Percentiles rank a stretch among this genome's conserved stretches.
Conservation (phyloP, 164 flowering plant genomes). For the Aristolochia fimbriata region DNA sequence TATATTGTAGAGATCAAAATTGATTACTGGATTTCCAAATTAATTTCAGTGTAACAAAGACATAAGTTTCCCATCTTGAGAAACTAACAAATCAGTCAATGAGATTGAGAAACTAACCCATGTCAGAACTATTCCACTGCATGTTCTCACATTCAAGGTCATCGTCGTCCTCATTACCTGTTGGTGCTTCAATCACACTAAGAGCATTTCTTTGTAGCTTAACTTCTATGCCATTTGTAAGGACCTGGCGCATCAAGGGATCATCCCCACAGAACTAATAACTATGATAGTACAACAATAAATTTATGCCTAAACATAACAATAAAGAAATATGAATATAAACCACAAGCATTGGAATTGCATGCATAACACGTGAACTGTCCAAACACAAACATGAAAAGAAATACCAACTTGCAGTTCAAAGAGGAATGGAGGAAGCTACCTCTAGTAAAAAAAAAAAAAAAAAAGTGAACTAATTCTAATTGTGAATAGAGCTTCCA, state of each 20-base stretch:
- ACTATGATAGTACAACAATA: no score
- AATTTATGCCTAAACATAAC: no score
- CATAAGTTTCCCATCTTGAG: background rate
- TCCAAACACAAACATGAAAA: no score
- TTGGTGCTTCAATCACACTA: constrained; percentile 87
- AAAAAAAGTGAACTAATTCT: no score
- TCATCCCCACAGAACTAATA: no score
- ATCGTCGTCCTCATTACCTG: constrained; percentile 84
- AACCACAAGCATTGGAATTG: no score
- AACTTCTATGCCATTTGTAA: constrained; percentile 94
- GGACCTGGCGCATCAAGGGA: constrained; percentile 40
- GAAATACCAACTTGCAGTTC: no score
- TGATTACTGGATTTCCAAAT: no score
- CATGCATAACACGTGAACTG: no score
- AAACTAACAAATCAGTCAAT: background rate
- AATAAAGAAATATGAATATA: no score
- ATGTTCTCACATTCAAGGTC: constrained; percentile 66
- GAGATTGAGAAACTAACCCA: constrained; percentile 33
- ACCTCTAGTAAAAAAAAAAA: background rate
- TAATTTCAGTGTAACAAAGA: background rate
- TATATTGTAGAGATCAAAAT: background rate
- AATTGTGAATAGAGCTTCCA: background rate
- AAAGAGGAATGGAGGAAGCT: no score
- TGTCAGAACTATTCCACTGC: constrained; percentile 69
- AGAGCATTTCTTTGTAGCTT: constrained; percentile 96